These are phyloP conservation scores for Tolypocladium capitatum DNA, from an alignment of 2,329 filamentous ascomycete genomes.

Conservation along the genomic window DNA sequence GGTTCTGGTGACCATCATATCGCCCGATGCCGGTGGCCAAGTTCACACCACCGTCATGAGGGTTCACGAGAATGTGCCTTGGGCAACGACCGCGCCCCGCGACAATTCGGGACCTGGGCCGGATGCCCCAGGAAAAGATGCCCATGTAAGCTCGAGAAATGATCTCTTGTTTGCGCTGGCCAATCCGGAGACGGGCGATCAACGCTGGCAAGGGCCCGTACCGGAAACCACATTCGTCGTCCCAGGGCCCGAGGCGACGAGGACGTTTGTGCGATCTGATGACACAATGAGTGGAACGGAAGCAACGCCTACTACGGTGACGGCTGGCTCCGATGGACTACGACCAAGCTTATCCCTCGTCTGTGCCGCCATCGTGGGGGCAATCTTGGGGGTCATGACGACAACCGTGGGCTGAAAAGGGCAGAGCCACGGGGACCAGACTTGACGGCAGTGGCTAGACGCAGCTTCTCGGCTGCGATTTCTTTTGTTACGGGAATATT, in stretches of 20 bases:
- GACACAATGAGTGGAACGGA: background rate
- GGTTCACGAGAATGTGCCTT: background rate
- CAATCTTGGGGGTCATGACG: background rate
- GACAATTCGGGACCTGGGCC: background rate
- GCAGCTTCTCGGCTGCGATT: background rate
- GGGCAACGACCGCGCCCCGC: background rate
- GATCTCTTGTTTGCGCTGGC: background rate
- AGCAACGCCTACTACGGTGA: background rate
- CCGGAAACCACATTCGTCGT: background rate
- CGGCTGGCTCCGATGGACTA: background rate
- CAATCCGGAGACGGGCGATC: background rate
- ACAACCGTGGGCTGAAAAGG: background rate
- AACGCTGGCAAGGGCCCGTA: background rate
- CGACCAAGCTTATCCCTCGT: background rate
- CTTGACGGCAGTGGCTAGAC: background rate
- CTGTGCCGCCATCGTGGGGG: background rate
- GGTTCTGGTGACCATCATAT: background rate
- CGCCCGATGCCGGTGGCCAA: background rate
- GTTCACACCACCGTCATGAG: background rate
- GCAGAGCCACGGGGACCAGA: background rate
- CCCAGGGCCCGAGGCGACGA: background rate
- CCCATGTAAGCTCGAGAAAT: background rate
- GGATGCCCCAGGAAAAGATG: background rate
- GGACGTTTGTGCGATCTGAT: background rate
- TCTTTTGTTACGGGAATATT: conserved; percentile 4